These are phyloP conservation scores for Coemansia sp. DNA, from an alignment of 192 early-diverging fungal species.

Conservation along the genomic window DNA sequence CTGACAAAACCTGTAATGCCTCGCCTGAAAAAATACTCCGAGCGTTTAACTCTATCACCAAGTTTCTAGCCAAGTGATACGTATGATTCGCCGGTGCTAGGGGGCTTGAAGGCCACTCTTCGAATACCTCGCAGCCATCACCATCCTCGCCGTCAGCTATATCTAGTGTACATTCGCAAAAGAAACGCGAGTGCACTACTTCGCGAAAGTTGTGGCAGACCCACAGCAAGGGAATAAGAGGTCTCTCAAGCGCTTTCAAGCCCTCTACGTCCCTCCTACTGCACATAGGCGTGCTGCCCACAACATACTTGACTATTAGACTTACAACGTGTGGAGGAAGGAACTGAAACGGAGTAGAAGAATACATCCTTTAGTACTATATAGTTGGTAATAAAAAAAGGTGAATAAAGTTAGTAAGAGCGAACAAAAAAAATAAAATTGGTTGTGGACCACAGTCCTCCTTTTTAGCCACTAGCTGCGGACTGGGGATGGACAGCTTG, in stretches of 20 bases:
- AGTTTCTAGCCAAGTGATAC: not conserved
- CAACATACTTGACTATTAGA: too few relatives aligned
- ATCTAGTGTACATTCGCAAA: not conserved
- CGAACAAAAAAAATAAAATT: too few relatives aligned
- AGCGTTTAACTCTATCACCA: not conserved
- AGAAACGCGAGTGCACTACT: not conserved
- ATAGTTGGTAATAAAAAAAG: too few relatives aligned
- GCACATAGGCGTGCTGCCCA: too few relatives aligned
- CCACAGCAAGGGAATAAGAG: not conserved
- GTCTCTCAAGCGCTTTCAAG: not conserved
- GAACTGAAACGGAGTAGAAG: not conserved
- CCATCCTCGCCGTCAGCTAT: too few relatives aligned
- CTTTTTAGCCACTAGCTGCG: not conserved
- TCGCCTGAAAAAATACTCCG: not conserved
- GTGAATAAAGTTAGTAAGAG: too few relatives aligned
- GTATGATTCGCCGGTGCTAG: not conserved
- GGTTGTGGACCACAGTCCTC: too few relatives aligned
- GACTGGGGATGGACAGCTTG: not conserved
- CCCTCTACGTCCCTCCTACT: too few relatives aligned
- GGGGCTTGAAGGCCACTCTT: not conserved
- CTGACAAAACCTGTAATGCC: not conserved
- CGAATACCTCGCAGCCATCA: not conserved
- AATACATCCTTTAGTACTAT: too few relatives aligned
- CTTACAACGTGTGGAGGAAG: too few relatives aligned
- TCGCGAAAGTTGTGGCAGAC: too few relatives aligned